Conservation (phyloP, 768 basidiomycete genomes). For the Termitomyces sp. region DNA sequence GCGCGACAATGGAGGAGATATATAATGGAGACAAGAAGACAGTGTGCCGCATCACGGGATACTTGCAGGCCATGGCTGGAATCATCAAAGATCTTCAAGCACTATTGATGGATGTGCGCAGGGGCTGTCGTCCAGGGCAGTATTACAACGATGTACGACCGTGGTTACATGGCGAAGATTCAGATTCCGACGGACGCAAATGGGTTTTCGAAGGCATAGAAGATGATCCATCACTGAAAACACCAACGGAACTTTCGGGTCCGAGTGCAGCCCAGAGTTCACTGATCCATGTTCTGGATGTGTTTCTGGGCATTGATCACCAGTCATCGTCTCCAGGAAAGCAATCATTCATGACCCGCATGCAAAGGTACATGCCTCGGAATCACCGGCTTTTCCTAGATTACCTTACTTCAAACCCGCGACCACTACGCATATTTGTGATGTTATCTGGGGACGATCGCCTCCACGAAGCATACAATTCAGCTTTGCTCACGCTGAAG, state of each 20-base stretch:
- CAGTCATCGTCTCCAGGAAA: conserved; percentile 21
- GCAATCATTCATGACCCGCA: conserved; percentile 55
- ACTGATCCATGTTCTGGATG: conserved; percentile 66
- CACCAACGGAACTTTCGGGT: conserved; percentile 59
- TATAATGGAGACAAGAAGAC: conserved; percentile 73
- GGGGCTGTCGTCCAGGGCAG: conserved; percentile 64
- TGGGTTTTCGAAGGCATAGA: conserved; percentile 63
- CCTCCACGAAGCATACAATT: conserved; percentile 55
- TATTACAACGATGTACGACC: conserved; percentile 74
- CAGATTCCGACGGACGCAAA: conserved; percentile 29
- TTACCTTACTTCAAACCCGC: conserved; percentile 55
- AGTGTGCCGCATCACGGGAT: conserved; percentile 54
- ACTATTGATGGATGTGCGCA: conserved; percentile 58
- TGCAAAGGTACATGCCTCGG: conserved; percentile 81
- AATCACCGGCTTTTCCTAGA: conserved; percentile 74
- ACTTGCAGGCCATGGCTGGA: conserved; percentile 54
- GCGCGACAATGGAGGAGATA: conserved; percentile 78
- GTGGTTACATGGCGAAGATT: conserved; percentile 75
- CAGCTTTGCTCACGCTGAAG: conserved; percentile 59
- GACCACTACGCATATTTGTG: conserved; percentile 57
- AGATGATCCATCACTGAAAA: conserved; percentile 32
- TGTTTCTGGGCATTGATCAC: conserved; percentile 66
- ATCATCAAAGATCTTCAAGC: conserved; percentile 60
- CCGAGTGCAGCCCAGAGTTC: conserved; percentile 83
- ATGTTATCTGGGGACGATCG: conserved; percentile 16